These are phyloP conservation scores for Alternaria triticimaculans DNA, from an alignment of 2,329 filamentous ascomycete genomes.

Conservation along the genomic window DNA sequence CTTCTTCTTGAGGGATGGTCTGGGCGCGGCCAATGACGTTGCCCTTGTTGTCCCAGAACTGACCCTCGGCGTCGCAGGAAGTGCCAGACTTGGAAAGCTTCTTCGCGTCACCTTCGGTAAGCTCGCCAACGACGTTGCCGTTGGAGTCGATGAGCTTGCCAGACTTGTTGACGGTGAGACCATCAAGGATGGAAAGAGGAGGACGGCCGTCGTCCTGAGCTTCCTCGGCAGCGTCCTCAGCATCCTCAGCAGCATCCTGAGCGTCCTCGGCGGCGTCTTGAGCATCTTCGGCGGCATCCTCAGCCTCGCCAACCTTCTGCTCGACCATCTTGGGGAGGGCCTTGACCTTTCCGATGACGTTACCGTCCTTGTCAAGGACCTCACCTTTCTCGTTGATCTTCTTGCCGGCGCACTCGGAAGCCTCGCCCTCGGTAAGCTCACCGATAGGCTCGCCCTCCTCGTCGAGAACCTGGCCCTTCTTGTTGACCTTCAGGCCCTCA, in stretches of 20 bases:
- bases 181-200: constrained; percentile 58
- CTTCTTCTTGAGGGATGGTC: constrained; percentile 55
- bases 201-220: constrained; percentile 49
- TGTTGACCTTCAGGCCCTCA: constrained; percentile 64
- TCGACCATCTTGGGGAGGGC: constrained; percentile 55
- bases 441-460: constrained; percentile 62
- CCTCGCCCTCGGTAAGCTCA: constrained; percentile 63
- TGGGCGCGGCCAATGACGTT: constrained; percentile 59
- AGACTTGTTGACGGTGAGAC: constrained; percentile 58
- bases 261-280: constrained; percentile 32
- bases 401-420: constrained; percentile 68
- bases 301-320: constrained; percentile 41
- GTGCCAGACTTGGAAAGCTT: constrained; percentile 59
- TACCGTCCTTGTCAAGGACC: constrained; percentile 68
- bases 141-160: constrained; percentile 58
- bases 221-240: constrained; percentile 39
- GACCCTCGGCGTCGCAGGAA: constrained; percentile 55
- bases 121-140: constrained; percentile 57
- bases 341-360: constrained; percentile 67
- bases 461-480: constrained; percentile 62
- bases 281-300: constrained; percentile 39
- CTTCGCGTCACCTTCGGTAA: constrained; percentile 59
- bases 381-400: constrained; percentile 70
- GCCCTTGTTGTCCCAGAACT: constrained; percentile 63
- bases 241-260: constrained; percentile 43